phyloP scores from a whole-genome alignment of 768 basidiomycete genomes.

The Leccinum barrowsii region DNA sequence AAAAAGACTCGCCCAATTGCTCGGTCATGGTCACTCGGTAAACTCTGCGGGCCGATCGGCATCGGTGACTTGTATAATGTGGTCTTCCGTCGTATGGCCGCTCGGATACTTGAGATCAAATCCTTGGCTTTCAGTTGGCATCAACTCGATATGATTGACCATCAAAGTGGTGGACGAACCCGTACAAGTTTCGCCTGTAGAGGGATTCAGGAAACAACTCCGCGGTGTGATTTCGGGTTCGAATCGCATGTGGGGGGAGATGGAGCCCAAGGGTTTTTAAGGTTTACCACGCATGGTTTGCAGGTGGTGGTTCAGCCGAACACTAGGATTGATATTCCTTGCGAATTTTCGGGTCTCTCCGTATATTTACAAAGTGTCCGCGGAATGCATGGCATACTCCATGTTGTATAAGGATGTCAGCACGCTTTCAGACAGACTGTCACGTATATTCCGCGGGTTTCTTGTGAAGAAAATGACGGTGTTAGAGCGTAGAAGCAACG shows the following conservation, averaged over 20 bases:
- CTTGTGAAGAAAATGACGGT: conserved; percentile 4
- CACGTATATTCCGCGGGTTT: background rate
- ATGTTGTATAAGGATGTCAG: background rate
- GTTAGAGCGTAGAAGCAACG: conserved; percentile 15
- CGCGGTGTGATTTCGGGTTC: background rate
- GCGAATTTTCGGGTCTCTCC: background rate
- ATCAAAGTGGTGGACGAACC: background rate
- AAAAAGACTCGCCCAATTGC: conserved; percentile 21
- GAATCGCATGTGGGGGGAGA: conserved; percentile 1
- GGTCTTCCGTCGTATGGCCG: background rate
- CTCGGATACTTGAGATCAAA: background rate
- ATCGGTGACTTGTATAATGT: conserved; percentile 9
- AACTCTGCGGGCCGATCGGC: conserved; percentile 19
- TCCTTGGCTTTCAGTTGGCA: background rate
- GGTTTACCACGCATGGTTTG: conserved; percentile 3
- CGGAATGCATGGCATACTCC: background rate
- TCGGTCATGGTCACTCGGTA: background rate
- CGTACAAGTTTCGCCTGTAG: background rate
- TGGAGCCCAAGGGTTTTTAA: background rate
- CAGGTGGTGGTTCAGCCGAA: background rate
- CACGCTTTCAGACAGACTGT: background rate
- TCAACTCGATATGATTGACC: background rate
- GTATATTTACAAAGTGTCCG: background rate
- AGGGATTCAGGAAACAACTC: background rate
- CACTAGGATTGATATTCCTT: background rate